Evolutionary conservation across 768 basidiomycete genomes (phyloP), one percentile per base, ranked within the genome.

Genomic region (Leccinum variicolor): DNA sequence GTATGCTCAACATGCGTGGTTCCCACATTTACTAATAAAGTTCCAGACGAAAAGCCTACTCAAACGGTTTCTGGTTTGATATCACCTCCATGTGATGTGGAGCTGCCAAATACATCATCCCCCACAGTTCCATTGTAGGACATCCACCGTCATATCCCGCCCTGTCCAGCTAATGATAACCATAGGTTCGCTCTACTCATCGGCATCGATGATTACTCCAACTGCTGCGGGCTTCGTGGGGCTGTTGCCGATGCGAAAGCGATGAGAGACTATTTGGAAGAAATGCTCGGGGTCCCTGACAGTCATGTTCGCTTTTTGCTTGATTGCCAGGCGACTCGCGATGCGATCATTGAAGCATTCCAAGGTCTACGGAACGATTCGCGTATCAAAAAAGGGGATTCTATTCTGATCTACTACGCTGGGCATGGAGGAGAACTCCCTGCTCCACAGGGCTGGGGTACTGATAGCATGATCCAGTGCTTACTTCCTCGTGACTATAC

Each of bases 401-500:
- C 74, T 8, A 75, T 80, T 33, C 51, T 79, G 43, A 74, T 80
- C 33, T 81, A 74, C 59, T 81, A 71, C 49, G 73, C 79, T 19
- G 80, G 79, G 14, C 80, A 81, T 52, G 80, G 79, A n/a, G 67
- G 73, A 6, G 64, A 74, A 31, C 62, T 66, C 15, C 45, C 63
- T 1, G 72, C 69, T 47, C 79, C 79, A 0, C 2, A 19, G 2
- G 62, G 56, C 0, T 72, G 72, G 51, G 51, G 23, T 39, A 17
- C 33, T 6, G 67, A 70, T 62, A 66, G 60, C 58, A 48, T 70
- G 67, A 23, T 62, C 57, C 43, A 72, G 64, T 31, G 64, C 57
- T 15, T 64, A 66, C 39, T 76, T 74, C 56, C 76, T 74, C 55
- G 67, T 69, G 64, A 64, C 75, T 65, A 69, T 71, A 6, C 68